phyloP scores from a whole-genome alignment of 306 rosid species.

The Rosa rugosa region DNA sequence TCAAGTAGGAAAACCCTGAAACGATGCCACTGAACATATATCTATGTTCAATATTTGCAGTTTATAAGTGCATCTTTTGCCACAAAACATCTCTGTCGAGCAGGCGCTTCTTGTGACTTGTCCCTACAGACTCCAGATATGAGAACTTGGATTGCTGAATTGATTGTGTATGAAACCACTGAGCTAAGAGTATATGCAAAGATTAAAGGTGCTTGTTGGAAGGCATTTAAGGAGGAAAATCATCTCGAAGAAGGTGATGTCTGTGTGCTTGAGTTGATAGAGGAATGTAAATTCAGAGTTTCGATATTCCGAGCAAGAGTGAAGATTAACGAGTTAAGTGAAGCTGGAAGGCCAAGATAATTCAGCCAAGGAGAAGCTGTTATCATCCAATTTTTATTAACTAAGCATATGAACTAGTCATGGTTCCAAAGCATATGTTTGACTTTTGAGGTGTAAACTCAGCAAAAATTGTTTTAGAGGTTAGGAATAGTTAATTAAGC shows the following conservation, averaged over 20 bases:
- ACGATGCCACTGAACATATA: neutral
- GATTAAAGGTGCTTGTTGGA: conserved; percentile 17
- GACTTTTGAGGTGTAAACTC: neutral
- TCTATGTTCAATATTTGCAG: neutral
- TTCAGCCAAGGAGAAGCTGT: neutral
- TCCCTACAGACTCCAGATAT: conserved; percentile 1
- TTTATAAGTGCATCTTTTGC: neutral
- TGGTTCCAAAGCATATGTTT: neutral
- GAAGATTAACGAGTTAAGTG: neutral
- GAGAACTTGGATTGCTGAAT: conserved; percentile 21
- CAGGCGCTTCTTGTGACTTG: neutral
- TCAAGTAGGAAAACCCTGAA: neutral
- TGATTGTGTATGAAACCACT: conserved; percentile 6
- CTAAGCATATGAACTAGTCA: neutral
- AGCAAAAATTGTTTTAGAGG: neutral
- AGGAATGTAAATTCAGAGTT: neutral
- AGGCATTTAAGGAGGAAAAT: conserved; percentile 23
- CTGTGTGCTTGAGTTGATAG: conserved; percentile 23
- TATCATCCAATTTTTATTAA: neutral
- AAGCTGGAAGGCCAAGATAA: neutral
- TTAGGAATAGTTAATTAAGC: neutral
- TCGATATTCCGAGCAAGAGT: neutral
- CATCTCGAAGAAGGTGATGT: conserved; percentile 8
- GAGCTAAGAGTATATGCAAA: neutral
- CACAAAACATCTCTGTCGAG: neutral